Evolutionary conservation across 768 basidiomycete species (phyloP).

Genomic region (Trametopsis cervina): DNA sequence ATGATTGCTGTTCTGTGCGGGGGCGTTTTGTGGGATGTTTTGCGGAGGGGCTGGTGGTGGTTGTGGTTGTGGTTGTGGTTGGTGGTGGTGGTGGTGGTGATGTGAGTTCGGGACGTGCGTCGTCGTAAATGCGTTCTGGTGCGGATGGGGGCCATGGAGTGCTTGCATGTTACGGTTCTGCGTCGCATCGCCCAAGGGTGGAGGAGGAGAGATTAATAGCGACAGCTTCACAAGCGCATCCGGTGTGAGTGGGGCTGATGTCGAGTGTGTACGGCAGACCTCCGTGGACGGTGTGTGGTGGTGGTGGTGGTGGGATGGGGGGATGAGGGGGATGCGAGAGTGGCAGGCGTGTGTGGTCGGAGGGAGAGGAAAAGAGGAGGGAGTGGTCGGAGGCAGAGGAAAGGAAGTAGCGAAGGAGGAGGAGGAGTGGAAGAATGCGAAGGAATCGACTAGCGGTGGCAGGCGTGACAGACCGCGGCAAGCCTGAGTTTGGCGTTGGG

Average conservation of each 20-base stretch:
- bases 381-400: neutral
- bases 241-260: constrained; percentile 21
- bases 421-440: neutral
- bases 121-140: constrained; percentile 29
- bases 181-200: constrained; percentile 46
- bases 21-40: constrained; percentile 11
- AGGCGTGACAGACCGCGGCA: constrained; percentile 14
- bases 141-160: constrained; percentile 31
- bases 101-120: constrained; percentile 27
- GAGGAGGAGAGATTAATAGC: constrained; percentile 24
- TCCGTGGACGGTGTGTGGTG: constrained; percentile 2
- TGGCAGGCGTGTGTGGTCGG: constrained; percentile 1
- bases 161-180: constrained; percentile 48
- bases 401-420: neutral
- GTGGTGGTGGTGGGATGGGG: constrained; percentile 5
- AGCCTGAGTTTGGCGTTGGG: constrained; percentile 16
- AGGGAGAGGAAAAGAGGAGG: constrained; percentile 7
- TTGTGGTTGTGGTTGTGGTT: too few species aligned
- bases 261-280: constrained; percentile 6
- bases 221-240: constrained; percentile 20
- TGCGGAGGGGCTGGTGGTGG: neutral
- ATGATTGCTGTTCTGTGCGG: constrained; percentile 11
- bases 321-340: neutral
- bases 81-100: too few species aligned
- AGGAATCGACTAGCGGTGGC: constrained; percentile 6